Conservation (phyloP, 805 yeast species). For the Metschnikowia matae region DNA sequence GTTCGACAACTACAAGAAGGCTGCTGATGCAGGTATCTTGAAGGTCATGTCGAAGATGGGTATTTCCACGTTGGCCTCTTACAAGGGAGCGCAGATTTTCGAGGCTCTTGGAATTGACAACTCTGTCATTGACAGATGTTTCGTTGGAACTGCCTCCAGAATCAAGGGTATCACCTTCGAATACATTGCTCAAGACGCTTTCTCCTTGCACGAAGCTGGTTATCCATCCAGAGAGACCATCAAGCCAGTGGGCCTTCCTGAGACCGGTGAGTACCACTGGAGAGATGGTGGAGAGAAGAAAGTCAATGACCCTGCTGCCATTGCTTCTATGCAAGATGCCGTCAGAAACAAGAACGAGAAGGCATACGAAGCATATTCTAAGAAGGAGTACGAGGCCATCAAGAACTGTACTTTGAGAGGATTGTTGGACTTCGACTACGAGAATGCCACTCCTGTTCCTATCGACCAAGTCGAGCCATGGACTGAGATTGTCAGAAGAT, state of each 20-base stretch:
- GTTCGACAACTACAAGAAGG: conserved; percentile 73
- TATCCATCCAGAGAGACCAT: conserved; percentile 73
- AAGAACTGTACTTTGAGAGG: conserved; percentile 93
- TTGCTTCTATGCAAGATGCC: conserved; percentile 96
- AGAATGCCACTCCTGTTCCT: conserved; percentile 70
- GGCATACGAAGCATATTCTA: conserved; percentile 86
- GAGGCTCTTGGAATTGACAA: conserved; percentile 96
- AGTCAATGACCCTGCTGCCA: conserved; percentile 89
- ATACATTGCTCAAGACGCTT: conserved; percentile 94
- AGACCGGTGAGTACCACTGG: conserved; percentile 97
- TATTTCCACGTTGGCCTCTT: conserved; percentile 95
- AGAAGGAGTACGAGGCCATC: conserved; percentile 88
- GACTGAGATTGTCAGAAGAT: conserved; percentile 97
- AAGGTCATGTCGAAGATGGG: conserved; percentile 99
- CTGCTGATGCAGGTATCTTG: conserved; percentile 86
- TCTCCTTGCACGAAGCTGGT: conserved; percentile 89
- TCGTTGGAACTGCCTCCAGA: conserved; percentile 96
- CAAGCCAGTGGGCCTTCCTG: conserved; percentile 75
- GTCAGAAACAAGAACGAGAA: conserved; percentile 92
- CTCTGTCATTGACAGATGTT: conserved; percentile 91
- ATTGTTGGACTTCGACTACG: conserved; percentile 83
- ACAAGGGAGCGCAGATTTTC: conserved; percentile 97
- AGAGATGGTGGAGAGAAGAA: conserved; percentile 98
- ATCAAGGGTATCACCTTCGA: conserved; percentile 94
- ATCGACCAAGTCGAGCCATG: conserved; percentile 98